Conservation (phyloP, 129 eudicot species). For the Glebionis coronaria region DNA sequence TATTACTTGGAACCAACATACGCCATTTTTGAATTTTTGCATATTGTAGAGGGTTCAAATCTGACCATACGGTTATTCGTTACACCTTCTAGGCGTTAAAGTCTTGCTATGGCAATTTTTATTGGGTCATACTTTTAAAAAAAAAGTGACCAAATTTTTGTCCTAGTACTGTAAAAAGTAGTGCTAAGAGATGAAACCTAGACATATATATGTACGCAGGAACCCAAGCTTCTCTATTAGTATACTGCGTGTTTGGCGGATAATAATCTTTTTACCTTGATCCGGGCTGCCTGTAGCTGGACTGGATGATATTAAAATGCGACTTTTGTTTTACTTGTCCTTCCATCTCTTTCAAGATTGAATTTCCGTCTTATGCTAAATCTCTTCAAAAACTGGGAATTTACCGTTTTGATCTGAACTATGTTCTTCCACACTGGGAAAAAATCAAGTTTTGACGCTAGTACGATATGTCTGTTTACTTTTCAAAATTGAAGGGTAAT, state of each 20-base stretch:
- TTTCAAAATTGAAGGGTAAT: no score
- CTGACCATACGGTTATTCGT: not conserved
- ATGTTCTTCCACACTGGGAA: no score
- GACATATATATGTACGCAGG: constrained; percentile 23
- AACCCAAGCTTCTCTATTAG: not conserved
- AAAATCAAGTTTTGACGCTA: no score
- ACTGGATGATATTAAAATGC: not conserved
- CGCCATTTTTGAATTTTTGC: constrained; percentile 19
- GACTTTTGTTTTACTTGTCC: no score
- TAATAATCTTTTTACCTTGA: constrained; percentile 14
- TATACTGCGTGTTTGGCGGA: not conserved
- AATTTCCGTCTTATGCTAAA: no score
- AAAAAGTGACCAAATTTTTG: constrained; percentile 19
- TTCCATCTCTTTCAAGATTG: no score
- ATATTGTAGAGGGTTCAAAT: constrained; percentile 18
- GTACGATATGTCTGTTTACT: no score
- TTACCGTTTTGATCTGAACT: no score
- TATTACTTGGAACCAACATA: constrained; percentile 14
- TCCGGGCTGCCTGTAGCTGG: not conserved
- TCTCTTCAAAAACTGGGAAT: no score
- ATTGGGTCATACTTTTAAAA: not conserved
- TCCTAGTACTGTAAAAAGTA: constrained; percentile 38
- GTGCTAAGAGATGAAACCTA: constrained; percentile 15
- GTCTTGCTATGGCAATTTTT: constrained; percentile 26
- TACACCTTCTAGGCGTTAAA: constrained; percentile 30